phyloP scores from a whole-genome alignment of 2,329 filamentous ascomycete species.

The Aspergillus costaricaensis region DNA sequence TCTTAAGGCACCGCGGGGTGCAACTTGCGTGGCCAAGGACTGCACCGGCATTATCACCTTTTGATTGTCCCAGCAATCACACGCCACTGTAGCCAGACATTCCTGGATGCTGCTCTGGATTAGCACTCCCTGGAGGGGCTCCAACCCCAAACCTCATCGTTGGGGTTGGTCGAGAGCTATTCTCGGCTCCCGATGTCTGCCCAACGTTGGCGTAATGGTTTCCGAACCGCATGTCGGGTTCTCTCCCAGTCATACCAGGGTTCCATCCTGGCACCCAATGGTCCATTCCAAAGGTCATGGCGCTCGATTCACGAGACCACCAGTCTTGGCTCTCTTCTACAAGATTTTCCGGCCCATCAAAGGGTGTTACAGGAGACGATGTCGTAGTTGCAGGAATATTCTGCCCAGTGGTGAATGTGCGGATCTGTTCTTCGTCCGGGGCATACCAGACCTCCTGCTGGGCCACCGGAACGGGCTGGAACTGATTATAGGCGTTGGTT shows the following conservation, averaged over 20 bases:
- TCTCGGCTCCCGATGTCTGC: slow-evolving; percentile 16
- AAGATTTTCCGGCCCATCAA: slow-evolving; percentile 62
- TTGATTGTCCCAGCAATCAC: slow-evolving; percentile 9
- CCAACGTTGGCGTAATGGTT: slow-evolving; percentile 9
- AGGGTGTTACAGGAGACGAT: slow-evolving; percentile 52
- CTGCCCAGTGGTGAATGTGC: slow-evolving; percentile 25
- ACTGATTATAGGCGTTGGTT: slow-evolving; percentile 23
- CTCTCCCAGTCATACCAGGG: slow-evolving; percentile 19
- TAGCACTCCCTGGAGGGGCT: not conserved
- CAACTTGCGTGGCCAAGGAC: not conserved
- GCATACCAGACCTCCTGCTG: slow-evolving; percentile 40
- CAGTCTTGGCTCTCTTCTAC: slow-evolving; percentile 66
- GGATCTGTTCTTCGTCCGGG: slow-evolving; percentile 24
- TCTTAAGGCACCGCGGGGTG: not conserved
- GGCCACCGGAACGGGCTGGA: slow-evolving; percentile 25
- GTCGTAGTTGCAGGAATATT: slow-evolving; percentile 42
- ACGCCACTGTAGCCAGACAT: slow-evolving; percentile 13
- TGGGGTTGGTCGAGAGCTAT: slow-evolving; percentile 10
- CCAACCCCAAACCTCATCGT: slow-evolving; percentile 9
- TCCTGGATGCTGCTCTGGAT: slow-evolving; percentile 7
- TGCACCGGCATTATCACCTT: not conserved
- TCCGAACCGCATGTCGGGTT: slow-evolving; percentile 17
- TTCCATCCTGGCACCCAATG: slow-evolving; percentile 54
- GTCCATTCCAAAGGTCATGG: slow-evolving; percentile 62
- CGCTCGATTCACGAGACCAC: slow-evolving; percentile 65